Percentiles rank a stretch among this genome's conserved stretches.
These are phyloP conservation scores for Aphanomyces invadans DNA, from an alignment of 352 stramenopile species.

Conservation along the genomic window DNA sequence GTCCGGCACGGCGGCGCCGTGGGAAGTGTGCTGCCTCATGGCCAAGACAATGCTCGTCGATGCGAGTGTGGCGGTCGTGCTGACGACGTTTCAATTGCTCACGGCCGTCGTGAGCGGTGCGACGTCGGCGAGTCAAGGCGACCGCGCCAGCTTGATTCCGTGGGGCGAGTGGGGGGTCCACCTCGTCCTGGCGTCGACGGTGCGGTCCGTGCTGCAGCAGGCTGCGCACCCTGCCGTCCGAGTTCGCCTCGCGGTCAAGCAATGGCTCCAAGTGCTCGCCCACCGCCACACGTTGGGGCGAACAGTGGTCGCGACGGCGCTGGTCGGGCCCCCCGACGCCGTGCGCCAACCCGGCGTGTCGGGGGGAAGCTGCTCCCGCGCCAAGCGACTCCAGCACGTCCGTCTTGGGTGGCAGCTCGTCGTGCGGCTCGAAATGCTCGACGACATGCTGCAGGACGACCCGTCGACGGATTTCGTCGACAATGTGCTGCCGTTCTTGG, in stretches of 20 bases:
- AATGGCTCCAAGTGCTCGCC: slow-evolving; percentile 40
- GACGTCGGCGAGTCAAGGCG: slow-evolving; percentile 27
- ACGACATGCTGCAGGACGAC: slow-evolving; percentile 37
- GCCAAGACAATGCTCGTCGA: slow-evolving; percentile 61
- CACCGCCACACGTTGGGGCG: slow-evolving; percentile 42
- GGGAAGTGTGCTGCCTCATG: slow-evolving; percentile 65
- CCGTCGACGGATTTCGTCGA: slow-evolving; percentile 39
- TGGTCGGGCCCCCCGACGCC: slow-evolving; percentile 64
- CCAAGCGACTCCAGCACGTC: slow-evolving; percentile 32
- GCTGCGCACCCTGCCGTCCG: slow-evolving; percentile 53
- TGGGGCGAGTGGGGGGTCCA: slow-evolving; percentile 78
- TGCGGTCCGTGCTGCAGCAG: slow-evolving; percentile 67
- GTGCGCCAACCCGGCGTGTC: slow-evolving; percentile 26
- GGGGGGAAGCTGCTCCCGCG: neutral
- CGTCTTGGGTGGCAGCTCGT: slow-evolving; percentile 51
- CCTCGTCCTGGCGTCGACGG: slow-evolving; percentile 60
- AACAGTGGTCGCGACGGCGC: slow-evolving; percentile 58
- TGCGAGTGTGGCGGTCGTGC: slow-evolving; percentile 36
- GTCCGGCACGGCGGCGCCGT: slow-evolving; percentile 43
- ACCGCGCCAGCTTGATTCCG: slow-evolving; percentile 45
- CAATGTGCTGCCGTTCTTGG: slow-evolving; percentile 67
- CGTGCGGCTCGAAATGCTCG: slow-evolving; percentile 51
- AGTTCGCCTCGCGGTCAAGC: slow-evolving; percentile 43
- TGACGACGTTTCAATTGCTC: slow-evolving; percentile 49
- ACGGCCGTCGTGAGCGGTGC: slow-evolving; percentile 46